Evolutionary conservation across 805 yeast species (phyloP), one percentile per base, ranked within the genome.

Genomic region (Alloascoidea africana): DNA sequence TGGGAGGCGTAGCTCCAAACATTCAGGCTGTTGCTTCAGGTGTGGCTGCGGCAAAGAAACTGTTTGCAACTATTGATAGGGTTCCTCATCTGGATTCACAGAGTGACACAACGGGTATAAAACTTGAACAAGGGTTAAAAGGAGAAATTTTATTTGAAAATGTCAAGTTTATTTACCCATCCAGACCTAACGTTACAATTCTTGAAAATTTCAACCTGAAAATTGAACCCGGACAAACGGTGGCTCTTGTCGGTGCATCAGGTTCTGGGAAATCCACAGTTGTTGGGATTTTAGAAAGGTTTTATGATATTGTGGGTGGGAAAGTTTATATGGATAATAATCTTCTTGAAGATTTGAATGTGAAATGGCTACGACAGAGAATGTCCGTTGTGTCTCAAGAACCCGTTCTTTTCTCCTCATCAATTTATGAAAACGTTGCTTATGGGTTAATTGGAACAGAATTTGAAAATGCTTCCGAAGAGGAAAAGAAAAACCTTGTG

Each of bases 331-430:
- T 75, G 5, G 73, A 73, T 44, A 69, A 65, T 4, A 58, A 65
- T 41, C 57, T 66, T 38, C 56, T 75, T 40, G 53, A 50, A 19
- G 65, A 63, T 14, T 48, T 75, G 39, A 70, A 70, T 45, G 56
- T 74, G 36, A 68, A 68, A 33, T 59, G 63, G 46, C 66, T 68
- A 52, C 53, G 83, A 32, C 51, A 62, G n/a, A 66, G 68, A 41
- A 56, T 70, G 13, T 78, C 82, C 5, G 63, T 73, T 35, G 83
- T 75, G 6, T 75, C 69, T 43, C 83, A 76, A 50, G 81, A 76
- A 41, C 73, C 79, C 5, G 57, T 68, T 49, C 53, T 72, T 32
- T 70, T 72, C 44, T 67, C 76, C 33, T 77, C 78, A 2, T 58
- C 73, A 0, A 53, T 72, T 8, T 50, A 62, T 18, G 76, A 70